Evolutionary conservation across 116 monocot species (phyloP).

Genomic region (Posidonia oceanica): DNA sequence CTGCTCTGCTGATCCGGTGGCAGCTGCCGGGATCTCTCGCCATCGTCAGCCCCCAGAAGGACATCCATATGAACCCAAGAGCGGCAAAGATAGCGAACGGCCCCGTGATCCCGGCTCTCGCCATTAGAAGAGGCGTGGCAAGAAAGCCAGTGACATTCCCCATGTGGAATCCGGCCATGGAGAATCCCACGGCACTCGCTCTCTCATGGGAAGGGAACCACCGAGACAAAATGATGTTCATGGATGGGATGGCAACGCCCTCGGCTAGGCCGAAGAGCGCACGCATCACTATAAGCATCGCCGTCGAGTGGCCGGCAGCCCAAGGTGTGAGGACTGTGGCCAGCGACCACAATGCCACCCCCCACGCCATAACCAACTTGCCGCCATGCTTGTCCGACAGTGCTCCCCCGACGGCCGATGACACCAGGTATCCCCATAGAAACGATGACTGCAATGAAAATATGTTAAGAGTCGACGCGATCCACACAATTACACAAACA

Average conservation of each 20-base stretch:
- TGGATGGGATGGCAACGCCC: constrained; percentile 83
- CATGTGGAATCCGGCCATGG: constrained; percentile 92
- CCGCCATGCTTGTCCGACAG: constrained; percentile 71
- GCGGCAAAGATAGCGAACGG: constrained; percentile 55
- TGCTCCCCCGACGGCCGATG: constrained; percentile 65
- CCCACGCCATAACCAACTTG: constrained; percentile 65
- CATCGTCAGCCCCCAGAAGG: constrained; percentile 24
- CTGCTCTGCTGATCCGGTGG: constrained; percentile 26
- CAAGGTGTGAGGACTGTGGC: constrained; percentile 86
- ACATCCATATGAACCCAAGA: constrained; percentile 65
- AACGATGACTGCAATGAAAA: constrained; percentile 67
- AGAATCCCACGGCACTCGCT: constrained; percentile 79
- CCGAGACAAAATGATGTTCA: constrained; percentile 75
- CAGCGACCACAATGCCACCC: constrained; percentile 65
- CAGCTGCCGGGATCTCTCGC: constrained; percentile 40
- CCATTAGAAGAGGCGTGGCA: constrained; percentile 52
- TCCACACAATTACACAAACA: too few relatives aligned
- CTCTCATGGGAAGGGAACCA: constrained; percentile 79
- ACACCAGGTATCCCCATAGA: constrained; percentile 79
- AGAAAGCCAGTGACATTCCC: constrained; percentile 81
- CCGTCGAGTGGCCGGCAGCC: constrained; percentile 69
- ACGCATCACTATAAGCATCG: constrained; percentile 49
- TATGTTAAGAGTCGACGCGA: neutral
- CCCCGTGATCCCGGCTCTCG: constrained; percentile 41
- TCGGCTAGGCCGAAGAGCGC: constrained; percentile 81